phyloP scores from a whole-genome alignment of 1,284 basidiomycete species.

The Marasmius oreades region DNA sequence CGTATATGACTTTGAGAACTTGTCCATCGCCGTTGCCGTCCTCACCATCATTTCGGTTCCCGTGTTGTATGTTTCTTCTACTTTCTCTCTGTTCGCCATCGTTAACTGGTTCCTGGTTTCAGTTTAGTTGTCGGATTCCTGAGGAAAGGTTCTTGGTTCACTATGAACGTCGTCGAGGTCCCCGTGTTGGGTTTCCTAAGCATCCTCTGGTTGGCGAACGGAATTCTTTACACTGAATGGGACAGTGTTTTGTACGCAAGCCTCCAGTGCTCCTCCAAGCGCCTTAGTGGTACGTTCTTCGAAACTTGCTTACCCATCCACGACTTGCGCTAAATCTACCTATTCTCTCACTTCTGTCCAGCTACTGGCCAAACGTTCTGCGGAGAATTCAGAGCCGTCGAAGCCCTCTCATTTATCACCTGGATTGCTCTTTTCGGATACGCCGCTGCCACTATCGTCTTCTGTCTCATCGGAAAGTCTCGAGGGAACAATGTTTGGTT shows the following conservation, averaged over 20 bases:
- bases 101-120: background rate
- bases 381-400: background rate
- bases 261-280: background rate
- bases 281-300: background rate
- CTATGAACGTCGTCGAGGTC: slow-evolving; percentile 2
- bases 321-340: background rate
- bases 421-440: background rate
- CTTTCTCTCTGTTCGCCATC: background rate
- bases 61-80: background rate
- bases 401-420: background rate
- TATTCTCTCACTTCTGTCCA: background rate
- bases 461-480: background rate
- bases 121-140: background rate
- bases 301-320: background rate
- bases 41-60: background rate
- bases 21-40: background rate
- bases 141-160: background rate
- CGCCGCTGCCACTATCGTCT: background rate
- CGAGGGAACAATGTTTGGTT: background rate
- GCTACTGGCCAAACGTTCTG: background rate
- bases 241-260: background rate
- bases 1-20: background rate
- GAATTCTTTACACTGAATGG: background rate
- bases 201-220: background rate
- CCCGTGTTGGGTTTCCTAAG: background rate